Base-by-base conservation (phyloP, 208 protist genomes). In the Leishmania braziliensis region DNA sequence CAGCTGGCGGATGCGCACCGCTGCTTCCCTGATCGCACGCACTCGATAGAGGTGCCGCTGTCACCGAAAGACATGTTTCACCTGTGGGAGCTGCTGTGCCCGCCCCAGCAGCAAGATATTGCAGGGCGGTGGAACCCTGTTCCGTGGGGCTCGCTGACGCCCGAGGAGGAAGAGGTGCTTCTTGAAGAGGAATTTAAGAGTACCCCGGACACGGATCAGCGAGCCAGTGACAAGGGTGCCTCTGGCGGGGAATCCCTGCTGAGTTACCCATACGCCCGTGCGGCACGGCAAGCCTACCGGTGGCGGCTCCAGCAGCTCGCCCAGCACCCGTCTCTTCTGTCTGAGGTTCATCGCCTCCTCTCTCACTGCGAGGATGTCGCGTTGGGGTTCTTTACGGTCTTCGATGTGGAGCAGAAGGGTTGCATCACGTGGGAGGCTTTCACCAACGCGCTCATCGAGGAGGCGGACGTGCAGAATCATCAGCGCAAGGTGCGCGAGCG, bases 361-460 rank as follows among this genome's bases (percentile, higher is more conserved):
- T 26, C 79, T 4, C 9, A 81, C 9, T 96, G 92, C 80, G 86
- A 89, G 65, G 78, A 78, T 46, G 77, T 87, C 68, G 88, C 88
- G 2, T 75, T 89, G 16, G 84, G 90, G 48, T 93, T 90, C 70
- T 96, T 93, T 84, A 78, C 87, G 58, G 54, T 68, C 14, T 63
- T 96, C 39, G 92, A 96, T 83, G 88, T 86, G 36, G 87, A 91
- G 56, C 89, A 95, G 83, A 89, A 88, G 29, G 92, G 92, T 36
- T 75, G 63, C 39, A 88, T 96, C 72, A 86, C 74, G 26, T 96
- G 92, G 92, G 89, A 88, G 43, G 75, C 81, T 70, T 90, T 96
- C 81, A 95, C 89, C 6, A 91, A 91, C 51, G 84, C 88, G 63
- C 85, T 96, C 29, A 93, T 93, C 58, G 92, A 96, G 81, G 88